Evolutionary conservation across 2,329 filamentous ascomycete species (phyloP), one percentile per base, ranked within the genome.

Genomic region (Lecanosticta acicola): DNA sequence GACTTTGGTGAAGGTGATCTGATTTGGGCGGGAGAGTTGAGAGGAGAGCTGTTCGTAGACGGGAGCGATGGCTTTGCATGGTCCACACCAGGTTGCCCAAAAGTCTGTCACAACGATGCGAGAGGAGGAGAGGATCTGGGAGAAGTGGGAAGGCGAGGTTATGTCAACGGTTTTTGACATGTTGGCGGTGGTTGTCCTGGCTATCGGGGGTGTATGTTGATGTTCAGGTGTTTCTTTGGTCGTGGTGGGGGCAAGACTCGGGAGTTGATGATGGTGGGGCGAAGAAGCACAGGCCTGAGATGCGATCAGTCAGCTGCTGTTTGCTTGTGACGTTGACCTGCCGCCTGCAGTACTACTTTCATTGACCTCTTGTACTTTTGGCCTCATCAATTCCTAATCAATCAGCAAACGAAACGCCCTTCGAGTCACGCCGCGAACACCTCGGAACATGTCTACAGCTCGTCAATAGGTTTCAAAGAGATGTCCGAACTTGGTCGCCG

Each of bases 1-100:
- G 71, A 96, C 78, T 72, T 93, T 95, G 65, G 81, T 81, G 66
- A 97, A 96, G 26, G 83, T 86, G 58, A 95, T 83, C 54, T 78
- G 73, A 57, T 83, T 81, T 13, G 84, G 78, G 41, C 81, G 78
- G 14, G 87, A 85, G 37, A 94, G 77, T 51, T 82, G 76, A 36
- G 70, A 65, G 24, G 89, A 82, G 39, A 96, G 78, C 64, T 83
- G 73, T 61, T 93, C 86, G 71, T 87, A 96, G 52, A 89, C 68
- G 14, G 90, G 87, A 4, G 85, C 85, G 56, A 97, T 89, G 54
- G 80, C 76, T 59, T 87, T 85, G 78, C 89, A 94, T 61, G 88
- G 85, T 26, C 74, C 83, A 63, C 86, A 94, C 83, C 85, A 93
- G 62, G 87, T 83, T 29, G 24, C 24, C 7, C 11, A 29, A 11